These are phyloP conservation scores for Talaromyces sp. DNA, from an alignment of 2,329 filamentous ascomycete genomes.

Conservation along the genomic window DNA sequence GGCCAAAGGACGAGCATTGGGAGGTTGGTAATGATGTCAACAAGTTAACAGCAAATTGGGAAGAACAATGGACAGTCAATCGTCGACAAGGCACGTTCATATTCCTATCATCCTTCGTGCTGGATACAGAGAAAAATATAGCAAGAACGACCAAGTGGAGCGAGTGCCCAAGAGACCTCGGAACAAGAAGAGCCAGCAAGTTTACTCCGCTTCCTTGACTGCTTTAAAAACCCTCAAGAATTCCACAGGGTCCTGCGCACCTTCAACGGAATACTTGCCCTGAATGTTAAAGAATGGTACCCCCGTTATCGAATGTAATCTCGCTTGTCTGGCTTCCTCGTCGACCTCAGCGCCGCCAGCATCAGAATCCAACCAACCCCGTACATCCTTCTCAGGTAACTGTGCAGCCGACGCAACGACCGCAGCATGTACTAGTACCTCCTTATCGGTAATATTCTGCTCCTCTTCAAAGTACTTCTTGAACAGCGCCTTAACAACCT, in stretches of 20 bases:
- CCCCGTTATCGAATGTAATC: conserved; percentile 36
- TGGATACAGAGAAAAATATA: too few relatives aligned
- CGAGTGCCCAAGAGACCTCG: too few relatives aligned
- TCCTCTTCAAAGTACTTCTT: conserved; percentile 61
- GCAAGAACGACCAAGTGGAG: too few relatives aligned
- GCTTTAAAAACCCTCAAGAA: conserved; percentile 43
- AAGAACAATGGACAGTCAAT: too few relatives aligned
- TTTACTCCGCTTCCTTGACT: conserved; percentile 44
- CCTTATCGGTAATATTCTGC: conserved; percentile 57
- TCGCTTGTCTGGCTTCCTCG: conserved; percentile 49
- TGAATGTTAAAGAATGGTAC: conserved; percentile 58
- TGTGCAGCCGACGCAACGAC: conserved; percentile 30
- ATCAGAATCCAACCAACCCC: conserved; percentile 41
- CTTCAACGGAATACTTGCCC: conserved; percentile 60
- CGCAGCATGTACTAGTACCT: conserved; percentile 50
- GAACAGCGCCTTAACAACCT: conserved; percentile 60
- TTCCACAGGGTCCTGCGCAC: conserved; percentile 63
- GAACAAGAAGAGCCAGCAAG: too few relatives aligned
- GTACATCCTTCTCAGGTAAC: conserved; percentile 5
- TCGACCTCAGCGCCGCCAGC: conserved; percentile 54
- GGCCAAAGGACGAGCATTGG: too few relatives aligned
- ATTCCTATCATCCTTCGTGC: too few relatives aligned
- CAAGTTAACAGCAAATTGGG: too few relatives aligned
- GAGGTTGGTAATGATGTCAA: too few relatives aligned
- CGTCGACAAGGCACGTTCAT: too few relatives aligned